Percentiles rank a stretch among this genome's conserved stretches.
These are phyloP conservation scores for Tripterygium wilfordii DNA, from an alignment of 177 flowering plant genomes.

Conservation along the genomic window DNA sequence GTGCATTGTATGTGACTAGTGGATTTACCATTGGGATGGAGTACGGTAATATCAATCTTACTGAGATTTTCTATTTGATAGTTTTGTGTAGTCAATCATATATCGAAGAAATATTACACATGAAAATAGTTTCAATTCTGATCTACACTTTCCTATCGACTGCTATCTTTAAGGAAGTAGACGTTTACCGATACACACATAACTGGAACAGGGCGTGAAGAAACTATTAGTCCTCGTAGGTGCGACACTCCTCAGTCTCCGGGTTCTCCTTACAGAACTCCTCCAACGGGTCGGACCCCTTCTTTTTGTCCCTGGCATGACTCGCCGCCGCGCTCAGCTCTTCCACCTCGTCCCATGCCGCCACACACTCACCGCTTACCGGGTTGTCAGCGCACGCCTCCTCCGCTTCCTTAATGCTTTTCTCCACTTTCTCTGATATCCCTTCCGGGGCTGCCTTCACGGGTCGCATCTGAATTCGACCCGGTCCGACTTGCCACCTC, in stretches of 20 bases:
- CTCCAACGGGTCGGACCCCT: conserved; percentile 67
- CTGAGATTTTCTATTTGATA: too few species aligned
- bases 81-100: too few species aligned
- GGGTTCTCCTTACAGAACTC: conserved; percentile 77
- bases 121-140: too few species aligned
- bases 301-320: conserved; percentile 58
- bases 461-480: conserved; percentile 19
- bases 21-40: too few species aligned
- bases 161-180: too few species aligned
- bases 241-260: conserved; percentile 81
- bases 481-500: conserved; percentile 4
- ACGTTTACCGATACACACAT: too few species aligned
- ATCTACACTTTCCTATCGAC: too few species aligned
- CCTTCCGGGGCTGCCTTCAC: conserved; percentile 47
- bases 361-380: conserved; percentile 80
- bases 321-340: conserved; percentile 90
- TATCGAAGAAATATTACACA: too few species aligned
- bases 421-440: conserved; percentile 57
- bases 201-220: too few species aligned
- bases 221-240: conserved; percentile 58
- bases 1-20: too few species aligned
- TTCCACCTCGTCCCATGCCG: conserved; percentile 96
- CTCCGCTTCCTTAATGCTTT: conserved; percentile 74
- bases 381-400: conserved; percentile 64
- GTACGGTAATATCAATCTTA: too few species aligned